These are phyloP conservation scores for Aspergillus hancockii DNA, from an alignment of 495 filamentous ascomycete species.

Conservation along the genomic window DNA sequence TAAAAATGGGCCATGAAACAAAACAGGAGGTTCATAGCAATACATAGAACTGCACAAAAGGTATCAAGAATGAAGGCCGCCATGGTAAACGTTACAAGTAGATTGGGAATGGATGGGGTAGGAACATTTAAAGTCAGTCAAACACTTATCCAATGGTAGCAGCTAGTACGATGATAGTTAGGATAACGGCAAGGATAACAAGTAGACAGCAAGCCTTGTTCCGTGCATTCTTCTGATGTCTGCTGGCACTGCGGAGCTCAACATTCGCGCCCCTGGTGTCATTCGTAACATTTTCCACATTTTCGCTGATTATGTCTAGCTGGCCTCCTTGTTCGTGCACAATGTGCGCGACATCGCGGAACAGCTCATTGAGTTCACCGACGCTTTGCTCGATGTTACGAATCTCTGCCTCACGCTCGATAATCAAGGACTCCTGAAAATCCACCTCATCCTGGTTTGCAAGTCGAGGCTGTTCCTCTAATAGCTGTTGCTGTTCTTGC, in stretches of 20 bases:
- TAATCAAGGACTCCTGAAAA: conserved; percentile 93
- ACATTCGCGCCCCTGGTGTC: conserved; percentile 81
- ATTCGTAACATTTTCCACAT: conserved; percentile 76
- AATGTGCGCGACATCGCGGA: conserved; percentile 94
- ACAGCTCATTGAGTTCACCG: conserved; percentile 92
- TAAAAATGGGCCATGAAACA: conserved; percentile 9
- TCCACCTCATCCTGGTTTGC: conserved; percentile 95
- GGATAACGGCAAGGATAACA: conserved; percentile 84
- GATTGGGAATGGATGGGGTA: conserved; percentile 6
- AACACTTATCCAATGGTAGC: conserved; percentile 61
- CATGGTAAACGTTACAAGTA: conserved; percentile 18
- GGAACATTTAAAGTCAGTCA: conserved; percentile 2
- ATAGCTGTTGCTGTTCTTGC: conserved; percentile 62
- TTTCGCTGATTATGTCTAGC: conserved; percentile 84
- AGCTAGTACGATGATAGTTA: conserved; percentile 85
- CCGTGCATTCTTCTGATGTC: conserved; percentile 91
- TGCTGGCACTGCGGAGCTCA: conserved; percentile 77
- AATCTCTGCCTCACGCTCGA: conserved; percentile 95
- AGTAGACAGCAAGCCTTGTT: conserved; percentile 91
- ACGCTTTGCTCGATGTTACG: conserved; percentile 96
- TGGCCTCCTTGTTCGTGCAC: conserved; percentile 90
- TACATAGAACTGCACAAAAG: conserved; percentile 21
- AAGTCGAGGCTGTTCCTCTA: conserved; percentile 76
- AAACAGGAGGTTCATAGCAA: conserved; percentile 9
- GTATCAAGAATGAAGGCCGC: conserved; percentile 26